Evolutionary conservation across 495 filamentous ascomycete genomes (phyloP), one percentile per base, ranked within the genome.

Genomic region (Penicillium paxilli): DNA sequence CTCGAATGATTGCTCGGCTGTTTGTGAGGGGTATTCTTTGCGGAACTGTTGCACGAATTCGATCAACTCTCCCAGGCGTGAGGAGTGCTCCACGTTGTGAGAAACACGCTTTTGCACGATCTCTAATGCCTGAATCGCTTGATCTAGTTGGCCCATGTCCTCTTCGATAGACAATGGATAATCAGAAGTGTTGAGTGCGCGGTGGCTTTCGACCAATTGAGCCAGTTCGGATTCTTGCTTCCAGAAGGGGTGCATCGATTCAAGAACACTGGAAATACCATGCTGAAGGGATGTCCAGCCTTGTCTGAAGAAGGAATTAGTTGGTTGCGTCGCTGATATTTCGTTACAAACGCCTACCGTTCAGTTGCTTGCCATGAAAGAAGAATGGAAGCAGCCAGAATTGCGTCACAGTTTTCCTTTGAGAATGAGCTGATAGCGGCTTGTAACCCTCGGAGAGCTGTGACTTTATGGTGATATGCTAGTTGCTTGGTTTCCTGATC

Each of bases 321-420:
- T 60, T 54, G 40, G 14, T 28, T 55, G 28, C 5, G 17, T 2
- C 16, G 7, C 3, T 52, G 41, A 30, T 21, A 59, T 51, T 66
- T 62, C 41, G 63, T 52, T 49, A 55, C 63, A 53, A 69, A 32
- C 65, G 49, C 90, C 80, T 78, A 96, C 94, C 92, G 97, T 74
- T 98, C 94, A 58, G 87, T 91, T 53, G 90, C 89, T 74, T 98
- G 94, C 95, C 95, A 98, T 41, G 93, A 93, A 40, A 98, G 78
- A 44, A 98, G 80, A 28, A 96, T 85, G 11, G 92, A 98, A 22
- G 94, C 90, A 47, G 92, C 94, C 24, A 98, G 80, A 51, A 96
- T 87, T 30, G 93, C 90, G 72, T 98, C 93, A 12, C 89, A 91
- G 60, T 92, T 97, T 33, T 86, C 85, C 58, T 80, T 84, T 7